Conservation (phyloP, 768 basidiomycete genomes). For the Rhodotorula diobovata region DNA sequence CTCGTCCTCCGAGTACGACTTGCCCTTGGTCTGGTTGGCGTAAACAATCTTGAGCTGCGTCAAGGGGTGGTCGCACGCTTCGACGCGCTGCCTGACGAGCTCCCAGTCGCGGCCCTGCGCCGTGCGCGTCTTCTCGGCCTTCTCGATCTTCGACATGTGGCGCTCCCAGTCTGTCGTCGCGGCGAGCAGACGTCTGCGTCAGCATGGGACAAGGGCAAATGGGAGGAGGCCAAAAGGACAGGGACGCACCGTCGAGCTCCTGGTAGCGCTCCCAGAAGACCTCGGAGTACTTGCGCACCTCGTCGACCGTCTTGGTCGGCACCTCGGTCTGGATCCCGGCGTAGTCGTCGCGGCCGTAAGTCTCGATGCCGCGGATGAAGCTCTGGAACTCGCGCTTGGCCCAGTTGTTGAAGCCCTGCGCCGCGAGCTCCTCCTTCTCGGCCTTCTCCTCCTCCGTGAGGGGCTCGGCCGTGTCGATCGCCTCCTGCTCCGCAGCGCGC, state of each 20-base stretch:
- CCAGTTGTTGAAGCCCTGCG: conserved; percentile 83
- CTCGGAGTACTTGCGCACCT: conserved; percentile 70
- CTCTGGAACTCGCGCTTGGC: conserved; percentile 88
- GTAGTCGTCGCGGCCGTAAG: conserved; percentile 56
- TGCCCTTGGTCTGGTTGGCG: conserved; percentile 76
- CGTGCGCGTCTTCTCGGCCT: conserved; percentile 62
- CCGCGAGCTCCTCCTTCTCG: conserved; percentile 70
- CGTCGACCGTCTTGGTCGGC: conserved; percentile 68
- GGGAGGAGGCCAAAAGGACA: not conserved
- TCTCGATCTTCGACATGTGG: conserved; percentile 75
- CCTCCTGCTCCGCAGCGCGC: conserved; percentile 68
- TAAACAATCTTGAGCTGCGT: conserved; percentile 95
- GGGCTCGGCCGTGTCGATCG: conserved; percentile 84
- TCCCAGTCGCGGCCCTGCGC: conserved; percentile 50
- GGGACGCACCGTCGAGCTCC: conserved; percentile 64
- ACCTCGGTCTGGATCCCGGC: conserved; percentile 65
- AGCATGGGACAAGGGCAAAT: not conserved
- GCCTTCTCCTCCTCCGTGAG: conserved; percentile 81
- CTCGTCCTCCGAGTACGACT: conserved; percentile 93
- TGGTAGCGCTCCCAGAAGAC: conserved; percentile 87
- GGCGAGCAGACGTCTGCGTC: not conserved
- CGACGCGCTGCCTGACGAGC: conserved; percentile 75
- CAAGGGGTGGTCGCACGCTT: conserved; percentile 80
- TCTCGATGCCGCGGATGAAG: conserved; percentile 72
- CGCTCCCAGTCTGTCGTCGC: conserved; percentile 63